A percentile compares a stretch with the other conserved stretches of the same genome.
These are phyloP conservation scores for Epichloe brachyelytri DNA, from an alignment of 2,329 filamentous ascomycete species.

Conservation along the genomic window DNA sequence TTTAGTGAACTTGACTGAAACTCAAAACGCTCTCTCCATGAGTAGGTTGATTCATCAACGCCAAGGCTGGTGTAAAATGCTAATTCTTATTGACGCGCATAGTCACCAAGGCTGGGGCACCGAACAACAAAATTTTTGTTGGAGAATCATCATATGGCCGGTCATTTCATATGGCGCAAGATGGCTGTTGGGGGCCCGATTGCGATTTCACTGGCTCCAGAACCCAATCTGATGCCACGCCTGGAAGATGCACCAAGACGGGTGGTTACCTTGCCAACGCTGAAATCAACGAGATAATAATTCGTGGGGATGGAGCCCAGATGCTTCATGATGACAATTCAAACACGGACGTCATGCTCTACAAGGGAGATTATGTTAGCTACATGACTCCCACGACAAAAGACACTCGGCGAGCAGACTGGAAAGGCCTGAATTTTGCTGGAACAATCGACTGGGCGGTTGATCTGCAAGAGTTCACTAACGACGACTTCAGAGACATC, in stretches of 20 bases:
- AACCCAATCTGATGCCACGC: slow-evolving; percentile 8
- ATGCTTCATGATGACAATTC: neutral
- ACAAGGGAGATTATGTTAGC: neutral
- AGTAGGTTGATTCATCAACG: no score
- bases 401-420: neutral
- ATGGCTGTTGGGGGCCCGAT: slow-evolving; percentile 10
- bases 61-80: no score
- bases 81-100: neutral
- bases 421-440: neutral
- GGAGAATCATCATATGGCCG: slow-evolving; percentile 17
- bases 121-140: slow-evolving; percentile 14
- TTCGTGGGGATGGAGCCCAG: neutral
- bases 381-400: neutral
- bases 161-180: slow-evolving; percentile 15
- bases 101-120: slow-evolving; percentile 15
- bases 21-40: slow-evolving; percentile 15
- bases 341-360: neutral
- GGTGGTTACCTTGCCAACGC: slow-evolving; percentile 15
- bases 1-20: slow-evolving; percentile 14
- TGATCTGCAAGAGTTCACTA: slow-evolving; percentile 1
- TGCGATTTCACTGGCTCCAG: slow-evolving; percentile 11
- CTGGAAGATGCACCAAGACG: slow-evolving; percentile 14
- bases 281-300: slow-evolving; percentile 11
- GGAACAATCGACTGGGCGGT: slow-evolving; percentile 4
- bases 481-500: no score